Evolutionary conservation across 2,329 filamentous ascomycete genomes (phyloP).

Genomic region (Arthrobotrys pseudoclavata): DNA sequence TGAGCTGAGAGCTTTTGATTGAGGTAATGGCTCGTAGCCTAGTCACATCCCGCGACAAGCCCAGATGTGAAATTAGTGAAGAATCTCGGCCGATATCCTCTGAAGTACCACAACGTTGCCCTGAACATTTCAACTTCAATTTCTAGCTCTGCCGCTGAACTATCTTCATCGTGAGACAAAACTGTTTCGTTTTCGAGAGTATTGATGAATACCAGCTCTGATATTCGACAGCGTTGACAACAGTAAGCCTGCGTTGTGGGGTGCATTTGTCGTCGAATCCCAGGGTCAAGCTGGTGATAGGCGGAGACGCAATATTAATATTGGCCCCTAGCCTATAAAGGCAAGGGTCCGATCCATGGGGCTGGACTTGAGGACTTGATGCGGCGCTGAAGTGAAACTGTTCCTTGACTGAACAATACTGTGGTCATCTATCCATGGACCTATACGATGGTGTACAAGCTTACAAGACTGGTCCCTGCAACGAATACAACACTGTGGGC

Average conservation of each 20-base stretch:
- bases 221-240: not conserved
- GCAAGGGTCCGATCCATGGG: slow-evolving; percentile 12
- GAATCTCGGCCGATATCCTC: not conserved
- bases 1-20: not conserved
- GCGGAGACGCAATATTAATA: slow-evolving; percentile 18
- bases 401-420: not conserved
- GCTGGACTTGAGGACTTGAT: not conserved
- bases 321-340: slow-evolving; percentile 10
- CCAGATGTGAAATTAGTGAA: not conserved
- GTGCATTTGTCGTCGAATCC: slow-evolving; percentile 20
- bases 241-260: slow-evolving; percentile 5
- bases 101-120: not conserved
- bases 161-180: slow-evolving; percentile 1
- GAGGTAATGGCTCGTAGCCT: slow-evolving; percentile 5
- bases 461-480: too few relatives aligned
- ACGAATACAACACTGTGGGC: too few relatives aligned
- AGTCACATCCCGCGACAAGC: not conserved
- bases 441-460: too few relatives aligned
- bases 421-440: not conserved
- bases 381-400: not conserved
- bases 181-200: not conserved
- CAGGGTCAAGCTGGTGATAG: slow-evolving; percentile 11
- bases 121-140: not conserved
- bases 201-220: not conserved
- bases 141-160: not conserved